Base-by-base conservation (phyloP, 495 filamentous ascomycete species). In the Opeltia flavorubescens region DNA sequence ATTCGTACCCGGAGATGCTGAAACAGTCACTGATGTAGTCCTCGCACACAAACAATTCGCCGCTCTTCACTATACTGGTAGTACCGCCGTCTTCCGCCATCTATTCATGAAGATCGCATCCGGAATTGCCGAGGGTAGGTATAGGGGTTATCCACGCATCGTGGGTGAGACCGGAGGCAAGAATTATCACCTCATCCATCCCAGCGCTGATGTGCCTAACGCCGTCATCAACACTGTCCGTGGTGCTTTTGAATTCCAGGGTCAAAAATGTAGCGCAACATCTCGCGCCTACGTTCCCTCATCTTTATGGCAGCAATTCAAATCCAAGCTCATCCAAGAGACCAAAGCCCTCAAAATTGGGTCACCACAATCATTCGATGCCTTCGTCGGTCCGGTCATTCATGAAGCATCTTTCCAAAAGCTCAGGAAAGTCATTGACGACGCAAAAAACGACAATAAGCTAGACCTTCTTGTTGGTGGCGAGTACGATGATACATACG, bases 81-180 rank as follows among this genome's bases (percentile, higher is more conserved):
- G 78, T 51, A 88, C 86, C 0, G 75, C 75, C 47, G 84, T 93
- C 26, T 89, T 93, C 74, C 77, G 83, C 38, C 72, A 72, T 50
- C 61, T 93, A 12, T 86, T 83, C 54, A 78, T 76, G 24, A 66
- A 75, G 51, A 86, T 89, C 53, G 80, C 82, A 1, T 63, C 70
- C 31, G 81, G 80, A 18, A 71, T 86, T 21, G 77, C 74, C 4
- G 76, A 81, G 51, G 79, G 75, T 39, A 69, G 66, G 17, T 93
- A 88, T 59, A 67, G 71, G 46, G 73, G 77, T 36, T 93, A 86
- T 64, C 86, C 86, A 12, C 76, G 86, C 50, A 77, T 91, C 27
- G 83, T 89, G 13, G 86, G 80, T 46, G 86, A 93, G 69, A 91
- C 86, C 2, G 83, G 84, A 48, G 86, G 86, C 50, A 94, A 94